These are phyloP conservation scores for Leccinum olivaceopallidum DNA, from an alignment of 768 basidiomycete genomes.

Conservation along the genomic window DNA sequence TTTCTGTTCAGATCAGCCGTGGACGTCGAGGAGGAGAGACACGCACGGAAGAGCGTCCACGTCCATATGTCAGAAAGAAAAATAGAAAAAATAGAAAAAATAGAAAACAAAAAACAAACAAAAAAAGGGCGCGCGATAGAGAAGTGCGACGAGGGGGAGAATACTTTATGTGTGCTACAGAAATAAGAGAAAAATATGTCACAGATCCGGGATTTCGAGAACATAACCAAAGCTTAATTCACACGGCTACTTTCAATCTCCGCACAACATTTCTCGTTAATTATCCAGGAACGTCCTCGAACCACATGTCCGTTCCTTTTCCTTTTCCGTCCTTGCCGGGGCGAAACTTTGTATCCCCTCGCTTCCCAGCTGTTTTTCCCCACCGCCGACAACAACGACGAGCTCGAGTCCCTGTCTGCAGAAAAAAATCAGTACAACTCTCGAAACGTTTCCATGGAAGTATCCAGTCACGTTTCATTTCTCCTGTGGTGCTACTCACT, in stretches of 20 bases:
- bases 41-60: slow-evolving; percentile 21
- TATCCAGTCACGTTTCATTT: slow-evolving; percentile 26
- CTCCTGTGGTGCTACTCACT: slow-evolving; percentile 12
- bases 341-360: slow-evolving; percentile 18
- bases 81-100: slow-evolving; percentile 1
- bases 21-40: slow-evolving; percentile 4
- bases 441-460: slow-evolving; percentile 25
- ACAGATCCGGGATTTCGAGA: slow-evolving; percentile 42
- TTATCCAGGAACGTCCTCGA: slow-evolving; percentile 36
- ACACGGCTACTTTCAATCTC: slow-evolving; percentile 36
- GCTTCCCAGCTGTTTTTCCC: slow-evolving; percentile 12
- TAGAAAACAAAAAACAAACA: slow-evolving; percentile 5
- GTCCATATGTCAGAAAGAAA: slow-evolving; percentile 19
- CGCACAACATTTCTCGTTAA: slow-evolving; percentile 31
- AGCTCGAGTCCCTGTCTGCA: background rate
- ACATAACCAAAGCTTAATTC: slow-evolving; percentile 40
- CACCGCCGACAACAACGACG: background rate
- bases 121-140: slow-evolving; percentile 8
- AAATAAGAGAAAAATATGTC: slow-evolving; percentile 41
- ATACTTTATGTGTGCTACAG: slow-evolving; percentile 33
- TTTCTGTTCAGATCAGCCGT: slow-evolving; percentile 18
- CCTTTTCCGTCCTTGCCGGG: slow-evolving; percentile 23
- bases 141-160: slow-evolving; percentile 15
- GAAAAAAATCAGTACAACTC: background rate
- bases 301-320: slow-evolving; percentile 18